These are phyloP conservation scores for Cytospora piceicola DNA, from an alignment of 2,329 filamentous ascomycete species.

Conservation along the genomic window DNA sequence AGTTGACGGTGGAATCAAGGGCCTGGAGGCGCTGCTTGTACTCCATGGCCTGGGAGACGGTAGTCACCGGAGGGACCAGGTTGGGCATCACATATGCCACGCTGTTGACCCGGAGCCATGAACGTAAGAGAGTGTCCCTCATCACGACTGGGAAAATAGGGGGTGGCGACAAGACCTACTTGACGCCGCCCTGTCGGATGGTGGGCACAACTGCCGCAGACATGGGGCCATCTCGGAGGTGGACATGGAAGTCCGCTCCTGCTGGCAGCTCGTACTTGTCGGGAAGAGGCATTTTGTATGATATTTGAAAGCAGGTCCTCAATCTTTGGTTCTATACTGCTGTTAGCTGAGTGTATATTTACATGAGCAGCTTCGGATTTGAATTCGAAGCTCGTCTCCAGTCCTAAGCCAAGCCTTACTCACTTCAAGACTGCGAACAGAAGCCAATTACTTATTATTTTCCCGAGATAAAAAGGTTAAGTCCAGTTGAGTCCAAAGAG, in stretches of 20 bases:
- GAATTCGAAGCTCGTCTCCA: background rate
- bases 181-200: constrained; percentile 40
- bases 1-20: constrained; percentile 65
- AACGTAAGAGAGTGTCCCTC: constrained; percentile 25
- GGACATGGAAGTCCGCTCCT: constrained; percentile 71
- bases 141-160: constrained; percentile 42
- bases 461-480: too few species aligned
- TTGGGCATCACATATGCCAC: constrained; percentile 57
- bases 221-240: constrained; percentile 69
- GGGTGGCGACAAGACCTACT: constrained; percentile 58
- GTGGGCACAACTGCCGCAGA: constrained; percentile 60
- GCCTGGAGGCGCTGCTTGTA: constrained; percentile 66
- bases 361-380: background rate
- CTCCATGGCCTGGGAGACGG: constrained; percentile 64
- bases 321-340: background rate
- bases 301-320: background rate
- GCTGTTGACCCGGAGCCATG: constrained; percentile 17
- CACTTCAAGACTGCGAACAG: background rate
- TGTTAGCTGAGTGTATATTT: background rate
- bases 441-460: background rate
- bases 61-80: constrained; percentile 65
- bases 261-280: constrained; percentile 58
- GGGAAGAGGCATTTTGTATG: constrained; percentile 37
- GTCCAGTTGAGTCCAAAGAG: background rate
- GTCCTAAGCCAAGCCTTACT: background rate